Evolutionary conservation across 2,329 filamentous ascomycete genomes (phyloP).

Genomic region (Plenodomus lindquistii): DNA sequence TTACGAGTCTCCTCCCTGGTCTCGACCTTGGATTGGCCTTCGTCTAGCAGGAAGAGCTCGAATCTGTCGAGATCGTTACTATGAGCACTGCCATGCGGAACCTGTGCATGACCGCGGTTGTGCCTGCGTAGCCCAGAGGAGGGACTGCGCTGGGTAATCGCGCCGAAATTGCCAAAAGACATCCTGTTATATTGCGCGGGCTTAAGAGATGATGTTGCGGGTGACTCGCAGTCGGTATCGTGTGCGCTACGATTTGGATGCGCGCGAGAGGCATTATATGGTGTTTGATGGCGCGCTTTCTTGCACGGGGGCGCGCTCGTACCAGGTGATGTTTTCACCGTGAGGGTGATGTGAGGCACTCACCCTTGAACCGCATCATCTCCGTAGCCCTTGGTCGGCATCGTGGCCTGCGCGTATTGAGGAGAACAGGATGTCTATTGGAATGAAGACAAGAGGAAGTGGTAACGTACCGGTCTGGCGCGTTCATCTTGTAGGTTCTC

Average conservation of each 20-base stretch:
- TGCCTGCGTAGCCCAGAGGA: conserved; percentile 10
- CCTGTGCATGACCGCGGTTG: neutral
- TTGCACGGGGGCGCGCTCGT: neutral
- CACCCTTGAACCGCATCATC: conserved; percentile 4
- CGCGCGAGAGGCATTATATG: neutral
- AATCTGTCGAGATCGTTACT: conserved; percentile 62
- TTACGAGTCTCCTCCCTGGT: conserved; percentile 86
- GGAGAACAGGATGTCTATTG: neutral
- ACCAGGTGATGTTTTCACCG: neutral
- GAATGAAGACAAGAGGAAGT: neutral
- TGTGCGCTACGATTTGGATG: neutral
- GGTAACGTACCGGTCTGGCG: conserved; percentile 41
- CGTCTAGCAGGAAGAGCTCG: conserved; percentile 85
- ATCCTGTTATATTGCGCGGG: neutral
- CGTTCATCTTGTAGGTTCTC: conserved; percentile 39
- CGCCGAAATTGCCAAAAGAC: conserved; percentile 3
- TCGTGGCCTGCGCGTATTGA: conserved; percentile 8
- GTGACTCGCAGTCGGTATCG: conserved; percentile 1
- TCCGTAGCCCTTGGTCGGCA: neutral
- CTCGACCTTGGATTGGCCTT: conserved; percentile 92
- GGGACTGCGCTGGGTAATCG: conserved; percentile 16
- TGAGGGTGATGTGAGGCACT: conserved; percentile 3
- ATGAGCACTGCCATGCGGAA: conserved; percentile 22
- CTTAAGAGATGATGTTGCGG: conserved; percentile 4
- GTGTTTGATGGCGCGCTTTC: neutral